phyloP scores from a whole-genome alignment of 2,329 filamentous ascomycete species.

The Aspergillus felis region DNA sequence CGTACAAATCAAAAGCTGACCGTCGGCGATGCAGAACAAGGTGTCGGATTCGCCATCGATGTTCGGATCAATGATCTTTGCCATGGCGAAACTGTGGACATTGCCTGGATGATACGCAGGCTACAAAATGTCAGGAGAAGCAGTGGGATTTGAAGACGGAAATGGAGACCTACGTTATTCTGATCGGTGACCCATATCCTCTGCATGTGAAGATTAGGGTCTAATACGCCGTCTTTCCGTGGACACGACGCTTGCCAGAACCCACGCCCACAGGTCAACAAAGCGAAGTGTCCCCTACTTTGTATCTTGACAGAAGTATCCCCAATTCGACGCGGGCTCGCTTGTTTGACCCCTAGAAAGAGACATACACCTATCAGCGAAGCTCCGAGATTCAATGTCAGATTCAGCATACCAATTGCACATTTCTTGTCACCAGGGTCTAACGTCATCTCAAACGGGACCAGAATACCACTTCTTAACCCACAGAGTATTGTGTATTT shows the following conservation, averaged over 20 bases:
- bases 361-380: constrained; percentile 8
- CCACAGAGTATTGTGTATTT: constrained; percentile 40
- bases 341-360: constrained; percentile 30
- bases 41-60: constrained; percentile 35
- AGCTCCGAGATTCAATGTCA: background rate
- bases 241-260: constrained; percentile 36
- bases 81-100: constrained; percentile 34
- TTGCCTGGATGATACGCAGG: constrained; percentile 34
- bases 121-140: constrained; percentile 22
- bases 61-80: constrained; percentile 23
- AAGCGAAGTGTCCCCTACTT: constrained; percentile 24
- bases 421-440: constrained; percentile 13
- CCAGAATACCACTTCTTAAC: constrained; percentile 42
- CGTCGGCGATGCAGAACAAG: constrained; percentile 47
- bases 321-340: constrained; percentile 28
- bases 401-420: constrained; percentile 24
- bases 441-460: constrained; percentile 33
- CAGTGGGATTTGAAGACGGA: background rate
- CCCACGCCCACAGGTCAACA: constrained; percentile 35
- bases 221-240: constrained; percentile 17
- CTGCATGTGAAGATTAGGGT: constrained; percentile 29
- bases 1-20: constrained; percentile 46
- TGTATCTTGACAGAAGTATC: constrained; percentile 36
- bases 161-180: constrained; percentile 32
- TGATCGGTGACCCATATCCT: constrained; percentile 42